Conservation (phyloP, 2,329 filamentous ascomycete species). For the Fusarium aywerte region DNA sequence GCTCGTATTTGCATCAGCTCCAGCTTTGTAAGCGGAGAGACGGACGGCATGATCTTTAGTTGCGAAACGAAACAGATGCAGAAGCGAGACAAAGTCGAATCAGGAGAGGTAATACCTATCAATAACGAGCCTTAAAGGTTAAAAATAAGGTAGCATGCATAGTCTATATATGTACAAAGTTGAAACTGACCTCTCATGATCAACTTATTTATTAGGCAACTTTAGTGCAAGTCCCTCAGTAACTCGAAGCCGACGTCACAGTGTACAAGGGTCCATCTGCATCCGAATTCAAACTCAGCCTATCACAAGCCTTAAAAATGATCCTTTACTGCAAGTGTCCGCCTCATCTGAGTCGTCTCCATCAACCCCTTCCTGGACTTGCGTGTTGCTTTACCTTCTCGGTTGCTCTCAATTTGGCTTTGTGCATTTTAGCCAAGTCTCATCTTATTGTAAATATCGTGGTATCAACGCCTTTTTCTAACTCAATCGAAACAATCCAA, state of each 20-base stretch:
- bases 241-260: constrained; percentile 33
- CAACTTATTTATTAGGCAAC: constrained; percentile 2
- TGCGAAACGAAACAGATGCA: constrained; percentile 12
- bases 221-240: constrained; percentile 2
- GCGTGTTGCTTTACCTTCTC: constrained; percentile 10
- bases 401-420: constrained; percentile 7
- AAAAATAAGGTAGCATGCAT: too few relatives aligned
- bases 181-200: constrained; percentile 14
- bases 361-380: constrained; percentile 24
- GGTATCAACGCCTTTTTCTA: constrained; percentile 1
- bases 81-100: background rate
- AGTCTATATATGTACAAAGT: too few relatives aligned
- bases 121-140: background rate
- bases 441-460: constrained; percentile 1
- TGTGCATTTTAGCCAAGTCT: constrained; percentile 31
- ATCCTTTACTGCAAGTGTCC: constrained; percentile 28
- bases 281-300: constrained; percentile 18
- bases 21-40: constrained; percentile 13
- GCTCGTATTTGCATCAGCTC: constrained; percentile 6
- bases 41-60: constrained; percentile 9
- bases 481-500: constrained; percentile 5
- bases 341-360: constrained; percentile 4
- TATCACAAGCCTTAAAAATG: constrained; percentile 25
- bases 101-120: background rate
- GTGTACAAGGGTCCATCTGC: constrained; percentile 29